A percentile compares a stretch with the other conserved stretches of the same genome.
phyloP scores from a whole-genome alignment of 169 alveolate species.

The Theileria orientalis region DNA sequence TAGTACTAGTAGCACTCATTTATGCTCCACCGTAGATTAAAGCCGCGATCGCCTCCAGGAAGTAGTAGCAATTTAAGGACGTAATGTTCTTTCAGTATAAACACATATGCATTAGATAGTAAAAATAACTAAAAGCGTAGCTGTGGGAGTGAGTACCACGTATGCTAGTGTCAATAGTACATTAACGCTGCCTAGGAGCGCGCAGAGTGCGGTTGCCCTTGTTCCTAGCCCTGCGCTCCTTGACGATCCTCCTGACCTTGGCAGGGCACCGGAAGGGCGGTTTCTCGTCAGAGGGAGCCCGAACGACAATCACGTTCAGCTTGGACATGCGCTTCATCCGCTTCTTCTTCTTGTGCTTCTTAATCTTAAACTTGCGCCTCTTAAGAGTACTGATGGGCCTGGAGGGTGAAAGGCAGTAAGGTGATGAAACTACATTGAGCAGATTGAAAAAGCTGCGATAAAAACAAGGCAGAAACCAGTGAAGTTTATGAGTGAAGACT shows the following conservation, averaged over 20 bases:
- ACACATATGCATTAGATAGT: neutral
- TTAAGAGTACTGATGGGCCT: slow-evolving; percentile 70
- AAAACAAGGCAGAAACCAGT: neutral
- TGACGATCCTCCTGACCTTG: slow-evolving; percentile 69
- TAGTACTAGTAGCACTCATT: too few relatives aligned
- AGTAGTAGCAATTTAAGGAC: neutral
- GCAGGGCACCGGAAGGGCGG: slow-evolving; percentile 62
- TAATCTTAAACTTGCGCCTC: slow-evolving; percentile 73
- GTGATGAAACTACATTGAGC: neutral
- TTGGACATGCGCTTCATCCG: slow-evolving; percentile 74
- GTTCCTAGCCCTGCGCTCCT: slow-evolving; percentile 66
- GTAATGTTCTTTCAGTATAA: neutral
- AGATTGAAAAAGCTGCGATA: neutral
- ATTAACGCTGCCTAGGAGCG: slow-evolving; percentile 60
- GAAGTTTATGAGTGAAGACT: neutral
- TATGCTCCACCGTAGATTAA: too few relatives aligned
- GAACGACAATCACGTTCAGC: slow-evolving; percentile 71
- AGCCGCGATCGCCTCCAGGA: slow-evolving; percentile 11
- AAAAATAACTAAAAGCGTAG: neutral
- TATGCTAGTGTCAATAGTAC: neutral
- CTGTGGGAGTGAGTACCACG: neutral
- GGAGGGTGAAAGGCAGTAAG: neutral
- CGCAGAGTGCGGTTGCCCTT: slow-evolving; percentile 64
- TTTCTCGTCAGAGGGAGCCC: slow-evolving; percentile 63
- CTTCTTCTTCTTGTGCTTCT: slow-evolving; percentile 78